A percentile compares a stretch with the other conserved stretches of the same genome.
Conservation (phyloP, 2,329 filamentous ascomycete species). For the Zelopaecilomyces penicillatus region DNA sequence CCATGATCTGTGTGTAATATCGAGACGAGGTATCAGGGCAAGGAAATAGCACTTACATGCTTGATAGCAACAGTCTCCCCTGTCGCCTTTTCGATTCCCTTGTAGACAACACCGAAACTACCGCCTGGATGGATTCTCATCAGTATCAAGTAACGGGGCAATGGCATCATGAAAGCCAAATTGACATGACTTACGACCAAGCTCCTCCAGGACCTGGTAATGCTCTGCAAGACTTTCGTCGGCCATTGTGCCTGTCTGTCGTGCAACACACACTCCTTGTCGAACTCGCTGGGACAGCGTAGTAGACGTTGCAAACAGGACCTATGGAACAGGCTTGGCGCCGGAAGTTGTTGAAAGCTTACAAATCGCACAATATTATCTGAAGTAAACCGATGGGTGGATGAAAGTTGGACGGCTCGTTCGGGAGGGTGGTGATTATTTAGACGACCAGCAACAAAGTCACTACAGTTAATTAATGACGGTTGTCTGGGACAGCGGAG, state of each 20-base stretch:
- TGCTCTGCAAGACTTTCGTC: slow-evolving; percentile 67
- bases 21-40: not conserved
- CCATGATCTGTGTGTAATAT: too few relatives aligned
- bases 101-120: slow-evolving; percentile 95
- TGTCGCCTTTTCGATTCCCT: slow-evolving; percentile 83
- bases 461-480: too few relatives aligned
- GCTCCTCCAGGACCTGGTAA: slow-evolving; percentile 92
- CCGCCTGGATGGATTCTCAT: slow-evolving; percentile 50
- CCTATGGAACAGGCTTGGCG: not conserved
- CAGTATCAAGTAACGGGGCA: too few relatives aligned
- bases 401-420: not conserved
- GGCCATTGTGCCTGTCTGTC: slow-evolving; percentile 36
- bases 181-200: slow-evolving; percentile 66
- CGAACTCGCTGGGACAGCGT: not conserved
- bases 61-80: slow-evolving; percentile 96
- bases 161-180: not conserved
- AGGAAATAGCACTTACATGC: slow-evolving; percentile 54
- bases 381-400: too few relatives aligned
- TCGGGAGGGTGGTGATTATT: not conserved
- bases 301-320: slow-evolving; percentile 2
- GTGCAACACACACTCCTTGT: not conserved
- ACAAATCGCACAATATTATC: not conserved
- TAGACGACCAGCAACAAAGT: not conserved
- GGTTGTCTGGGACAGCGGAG: slow-evolving; percentile 27
- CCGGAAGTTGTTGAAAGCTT: not conserved